phyloP scores from a whole-genome alignment of 1,284 basidiomycete genomes.

The Sanghuangporus weigelae region DNA sequence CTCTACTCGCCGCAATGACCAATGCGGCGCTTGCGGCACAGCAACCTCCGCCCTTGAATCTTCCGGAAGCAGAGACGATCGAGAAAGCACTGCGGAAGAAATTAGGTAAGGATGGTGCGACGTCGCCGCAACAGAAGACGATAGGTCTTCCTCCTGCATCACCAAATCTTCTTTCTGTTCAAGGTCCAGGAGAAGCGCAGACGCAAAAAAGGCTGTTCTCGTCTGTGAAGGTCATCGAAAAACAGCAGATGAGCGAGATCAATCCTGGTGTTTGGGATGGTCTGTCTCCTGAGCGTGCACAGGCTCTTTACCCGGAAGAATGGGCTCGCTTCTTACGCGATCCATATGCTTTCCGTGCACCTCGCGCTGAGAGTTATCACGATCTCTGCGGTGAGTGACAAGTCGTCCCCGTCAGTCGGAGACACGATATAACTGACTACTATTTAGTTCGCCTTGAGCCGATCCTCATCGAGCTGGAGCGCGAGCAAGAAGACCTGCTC shows the following conservation, averaged over 20 bases:
- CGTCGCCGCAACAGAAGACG: background rate
- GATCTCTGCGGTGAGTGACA: slow-evolving; percentile 61
- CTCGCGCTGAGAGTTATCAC: slow-evolving; percentile 92
- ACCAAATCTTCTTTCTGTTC: background rate
- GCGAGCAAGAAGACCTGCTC: slow-evolving; percentile 71
- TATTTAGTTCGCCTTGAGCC: slow-evolving; percentile 69
- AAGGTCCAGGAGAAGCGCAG: slow-evolving; percentile 16
- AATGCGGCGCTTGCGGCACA: background rate
- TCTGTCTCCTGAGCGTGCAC: slow-evolving; percentile 84
- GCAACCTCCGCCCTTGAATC: background rate
- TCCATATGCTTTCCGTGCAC: slow-evolving; percentile 90
- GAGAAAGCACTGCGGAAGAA: background rate
- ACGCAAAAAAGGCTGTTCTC: slow-evolving; percentile 26
- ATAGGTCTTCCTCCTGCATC: background rate
- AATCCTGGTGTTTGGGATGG: slow-evolving; percentile 98
- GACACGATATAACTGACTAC: background rate
- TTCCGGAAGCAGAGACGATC: slow-evolving; percentile 10
- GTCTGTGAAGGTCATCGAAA: slow-evolving; percentile 84
- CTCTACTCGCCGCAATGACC: slow-evolving; percentile 6
- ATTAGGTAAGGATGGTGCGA: background rate
- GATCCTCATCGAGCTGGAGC: slow-evolving; percentile 78
- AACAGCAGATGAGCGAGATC: slow-evolving; percentile 95
- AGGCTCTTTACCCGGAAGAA: slow-evolving; percentile 88
- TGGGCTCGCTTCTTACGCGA: slow-evolving; percentile 91
- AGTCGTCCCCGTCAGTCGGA: background rate